A percentile compares a stretch with the other conserved stretches of the same genome.
Evolutionary conservation across 805 yeast genomes (phyloP).

Genomic region (Candida orba): DNA sequence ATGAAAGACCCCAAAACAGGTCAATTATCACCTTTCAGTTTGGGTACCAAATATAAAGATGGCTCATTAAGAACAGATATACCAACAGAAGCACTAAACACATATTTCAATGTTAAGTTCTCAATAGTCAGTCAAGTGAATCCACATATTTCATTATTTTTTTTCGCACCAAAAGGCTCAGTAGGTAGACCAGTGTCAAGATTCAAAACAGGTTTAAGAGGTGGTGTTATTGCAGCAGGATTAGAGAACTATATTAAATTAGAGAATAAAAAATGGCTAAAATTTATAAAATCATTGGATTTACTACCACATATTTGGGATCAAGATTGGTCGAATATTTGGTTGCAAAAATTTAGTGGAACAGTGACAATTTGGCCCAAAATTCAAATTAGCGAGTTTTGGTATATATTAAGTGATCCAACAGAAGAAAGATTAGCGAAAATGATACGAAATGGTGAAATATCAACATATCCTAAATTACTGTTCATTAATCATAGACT

Average conservation of each 20-base stretch:
- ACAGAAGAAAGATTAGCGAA: slow-evolving; percentile 45
- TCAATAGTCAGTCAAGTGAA: slow-evolving; percentile 76
- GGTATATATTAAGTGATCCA: slow-evolving; percentile 63
- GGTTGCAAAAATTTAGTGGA: slow-evolving; percentile 69
- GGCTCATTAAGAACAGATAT: slow-evolving; percentile 75
- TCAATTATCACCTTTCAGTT: slow-evolving; percentile 54
- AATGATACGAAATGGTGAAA: slow-evolving; percentile 57
- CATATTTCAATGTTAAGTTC: slow-evolving; percentile 69
- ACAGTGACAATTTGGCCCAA: slow-evolving; percentile 74
- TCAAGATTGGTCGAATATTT: slow-evolving; percentile 76
- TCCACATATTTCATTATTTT: slow-evolving; percentile 72
- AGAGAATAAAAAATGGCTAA: slow-evolving; percentile 73
- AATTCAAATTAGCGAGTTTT: slow-evolving; percentile 49
- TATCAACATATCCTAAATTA: slow-evolving; percentile 58
- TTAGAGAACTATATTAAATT: slow-evolving; percentile 61
- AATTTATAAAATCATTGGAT: slow-evolving; percentile 56
- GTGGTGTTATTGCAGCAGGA: slow-evolving; percentile 72
- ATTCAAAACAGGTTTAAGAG: slow-evolving; percentile 55
- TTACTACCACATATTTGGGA: slow-evolving; percentile 60
- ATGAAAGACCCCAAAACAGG: slow-evolving; percentile 40
- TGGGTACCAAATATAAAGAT: slow-evolving; percentile 70
- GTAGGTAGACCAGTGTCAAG: slow-evolving; percentile 73
- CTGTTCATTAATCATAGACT: slow-evolving; percentile 58
- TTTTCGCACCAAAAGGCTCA: slow-evolving; percentile 72
- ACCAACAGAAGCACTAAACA: slow-evolving; percentile 66